A percentile compares a stretch with the other conserved stretches of the same genome.
Evolutionary conservation across 73 alveolate genomes (phyloP).

Genomic region (Tetrahymena malaccensis): DNA sequence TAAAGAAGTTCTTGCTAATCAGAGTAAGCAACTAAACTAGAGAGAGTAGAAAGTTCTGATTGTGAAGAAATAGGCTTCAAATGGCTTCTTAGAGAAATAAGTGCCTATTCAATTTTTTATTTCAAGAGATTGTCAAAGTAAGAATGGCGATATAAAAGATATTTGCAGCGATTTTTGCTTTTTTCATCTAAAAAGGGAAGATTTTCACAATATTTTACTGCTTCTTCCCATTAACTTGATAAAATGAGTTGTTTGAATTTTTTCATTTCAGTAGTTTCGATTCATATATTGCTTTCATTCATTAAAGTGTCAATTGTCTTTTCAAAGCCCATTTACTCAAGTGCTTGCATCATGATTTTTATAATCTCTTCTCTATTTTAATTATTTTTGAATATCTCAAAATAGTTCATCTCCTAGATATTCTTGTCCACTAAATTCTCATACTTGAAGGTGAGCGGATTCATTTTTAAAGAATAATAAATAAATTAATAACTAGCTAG

Average conservation of each 20-base stretch:
- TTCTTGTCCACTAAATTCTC: not conserved
- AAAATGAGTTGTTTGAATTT: not conserved
- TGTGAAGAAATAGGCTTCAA: not conserved
- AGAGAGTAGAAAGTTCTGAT: not conserved
- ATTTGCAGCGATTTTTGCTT: not conserved
- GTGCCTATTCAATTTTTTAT: not conserved
- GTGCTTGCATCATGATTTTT: not conserved
- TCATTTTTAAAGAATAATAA: not conserved
- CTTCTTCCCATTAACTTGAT: not conserved
- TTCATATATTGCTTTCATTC: not conserved
- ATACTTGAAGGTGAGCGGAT: not conserved
- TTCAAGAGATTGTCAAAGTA: not conserved
- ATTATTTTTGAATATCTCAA: not conserved
- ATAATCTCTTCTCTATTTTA: not conserved
- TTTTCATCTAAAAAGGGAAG: not conserved
- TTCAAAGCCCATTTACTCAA: not conserved
- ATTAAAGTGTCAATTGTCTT: not conserved
- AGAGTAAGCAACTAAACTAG: not conserved
- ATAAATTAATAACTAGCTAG: not conserved
- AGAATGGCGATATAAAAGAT: not conserved
- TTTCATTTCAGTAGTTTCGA: not conserved
- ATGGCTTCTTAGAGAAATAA: not conserved
- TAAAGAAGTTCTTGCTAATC: not conserved
- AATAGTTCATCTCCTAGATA: not conserved
- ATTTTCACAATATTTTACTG: not conserved